These are phyloP conservation scores for Chaetomiaceae sp. DNA, from an alignment of 2,329 filamentous ascomycete species.

Conservation along the genomic window DNA sequence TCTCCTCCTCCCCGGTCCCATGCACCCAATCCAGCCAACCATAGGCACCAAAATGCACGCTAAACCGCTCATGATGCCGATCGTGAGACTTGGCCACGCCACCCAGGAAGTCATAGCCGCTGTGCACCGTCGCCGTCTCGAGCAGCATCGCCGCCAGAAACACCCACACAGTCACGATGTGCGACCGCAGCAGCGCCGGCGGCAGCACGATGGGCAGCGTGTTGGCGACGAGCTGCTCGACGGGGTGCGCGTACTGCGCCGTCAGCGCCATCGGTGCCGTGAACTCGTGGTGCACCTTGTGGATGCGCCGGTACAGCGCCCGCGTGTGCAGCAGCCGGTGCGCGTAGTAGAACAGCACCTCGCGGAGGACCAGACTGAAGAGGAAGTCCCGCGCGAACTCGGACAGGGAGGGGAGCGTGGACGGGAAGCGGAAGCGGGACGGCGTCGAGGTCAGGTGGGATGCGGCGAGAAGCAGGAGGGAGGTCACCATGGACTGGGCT, in stretches of 20 bases:
- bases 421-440: slow-evolving; percentile 36
- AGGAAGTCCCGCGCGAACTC: slow-evolving; percentile 39
- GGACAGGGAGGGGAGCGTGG: slow-evolving; percentile 32
- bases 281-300: slow-evolving; percentile 54
- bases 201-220: slow-evolving; percentile 47
- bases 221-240: slow-evolving; percentile 53
- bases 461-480: slow-evolving; percentile 23
- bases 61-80: slow-evolving; percentile 53
- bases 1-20: slow-evolving; percentile 35
- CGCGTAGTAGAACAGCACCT: slow-evolving; percentile 51
- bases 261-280: slow-evolving; percentile 51
- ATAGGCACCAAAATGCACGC: slow-evolving; percentile 48
- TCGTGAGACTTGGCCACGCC: slow-evolving; percentile 49
- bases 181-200: slow-evolving; percentile 40
- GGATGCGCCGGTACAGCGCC: slow-evolving; percentile 44
- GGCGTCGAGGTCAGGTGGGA: slow-evolving; percentile 16
- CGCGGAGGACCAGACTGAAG: slow-evolving; percentile 40
- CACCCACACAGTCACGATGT: slow-evolving; percentile 49
- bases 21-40: slow-evolving; percentile 52
- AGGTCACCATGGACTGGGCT: slow-evolving; percentile 34
- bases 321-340: slow-evolving; percentile 50
- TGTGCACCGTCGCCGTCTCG: slow-evolving; percentile 52
- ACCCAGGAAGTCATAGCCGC: slow-evolving; percentile 51
- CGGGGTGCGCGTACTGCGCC: slow-evolving; percentile 52
- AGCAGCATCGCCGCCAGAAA: slow-evolving; percentile 46